Conservation (phyloP, 345 rosid species). For the Arabis hirsuta region DNA sequence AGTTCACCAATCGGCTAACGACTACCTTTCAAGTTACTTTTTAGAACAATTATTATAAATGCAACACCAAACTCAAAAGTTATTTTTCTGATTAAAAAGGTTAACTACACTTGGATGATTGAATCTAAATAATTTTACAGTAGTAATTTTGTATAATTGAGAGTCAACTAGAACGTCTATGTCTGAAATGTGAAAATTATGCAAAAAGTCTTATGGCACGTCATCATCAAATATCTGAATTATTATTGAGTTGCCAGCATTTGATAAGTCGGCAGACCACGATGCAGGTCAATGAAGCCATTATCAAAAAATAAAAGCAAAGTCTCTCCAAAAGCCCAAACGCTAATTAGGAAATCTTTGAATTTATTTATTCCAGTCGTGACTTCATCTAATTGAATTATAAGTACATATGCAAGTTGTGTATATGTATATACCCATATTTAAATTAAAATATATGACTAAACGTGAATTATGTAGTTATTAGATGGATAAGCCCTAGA, state of each 20-base stretch:
- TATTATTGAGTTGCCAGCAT: conserved; percentile 31
- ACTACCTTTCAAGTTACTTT: neutral
- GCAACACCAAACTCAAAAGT: neutral
- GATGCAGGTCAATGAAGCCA: conserved; percentile 28
- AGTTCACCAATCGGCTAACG: neutral
- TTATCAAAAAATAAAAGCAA: conserved; percentile 12
- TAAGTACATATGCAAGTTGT: conserved; percentile 18
- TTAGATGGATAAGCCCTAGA: neutral
- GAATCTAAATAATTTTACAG: neutral
- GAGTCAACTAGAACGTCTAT: conserved; percentile 39
- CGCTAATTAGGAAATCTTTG: conserved; percentile 19
- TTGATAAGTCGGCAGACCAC: conserved; percentile 34
- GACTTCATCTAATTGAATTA: conserved; percentile 6
- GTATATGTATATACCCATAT: neutral
- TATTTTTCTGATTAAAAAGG: neutral
- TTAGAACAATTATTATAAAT: neutral
- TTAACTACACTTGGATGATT: conserved; percentile 4
- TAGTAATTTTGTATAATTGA: conserved; percentile 9
- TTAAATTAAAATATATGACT: neutral
- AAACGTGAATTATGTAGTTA: neutral
- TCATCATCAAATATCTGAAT: conserved; percentile 38
- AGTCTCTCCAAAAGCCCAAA: conserved; percentile 38
- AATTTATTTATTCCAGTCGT: conserved; percentile 16
- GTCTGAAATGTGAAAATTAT: conserved; percentile 24
- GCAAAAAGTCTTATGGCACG: conserved; percentile 36